Evolutionary conservation across 106 monocot species (phyloP).

Genomic region (Platanthera guangdongensis): DNA sequence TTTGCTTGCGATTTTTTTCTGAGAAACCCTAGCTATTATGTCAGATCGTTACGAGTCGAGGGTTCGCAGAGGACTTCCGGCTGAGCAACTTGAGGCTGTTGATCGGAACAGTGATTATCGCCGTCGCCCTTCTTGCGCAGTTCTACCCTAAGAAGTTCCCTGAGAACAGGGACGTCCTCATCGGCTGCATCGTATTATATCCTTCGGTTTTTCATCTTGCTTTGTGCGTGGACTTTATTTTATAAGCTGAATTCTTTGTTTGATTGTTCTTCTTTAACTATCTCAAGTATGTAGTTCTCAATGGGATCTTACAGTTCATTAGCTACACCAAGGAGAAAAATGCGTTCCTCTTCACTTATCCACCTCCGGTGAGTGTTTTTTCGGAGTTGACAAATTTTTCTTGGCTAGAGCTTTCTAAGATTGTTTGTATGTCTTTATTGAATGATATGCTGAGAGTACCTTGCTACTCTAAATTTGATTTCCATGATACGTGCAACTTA

Average conservation of each 20-base stretch:
- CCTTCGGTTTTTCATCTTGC: slow-evolving; percentile 26
- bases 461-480: not conserved
- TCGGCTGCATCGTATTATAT: slow-evolving; percentile 89
- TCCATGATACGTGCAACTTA: too few species aligned
- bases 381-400: not conserved
- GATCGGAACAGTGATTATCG: slow-evolving; percentile 64
- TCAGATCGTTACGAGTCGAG: slow-evolving; percentile 72
- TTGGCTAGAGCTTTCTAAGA: not conserved
- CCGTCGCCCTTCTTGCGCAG: slow-evolving; percentile 74
- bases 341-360: slow-evolving; percentile 90
- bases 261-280: slow-evolving; percentile 37
- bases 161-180: slow-evolving; percentile 69
- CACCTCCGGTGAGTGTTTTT: slow-evolving; percentile 53
- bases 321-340: slow-evolving; percentile 88
- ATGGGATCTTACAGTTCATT: slow-evolving; percentile 61
- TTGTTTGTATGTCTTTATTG: not conserved
- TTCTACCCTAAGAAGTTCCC: slow-evolving; percentile 97
- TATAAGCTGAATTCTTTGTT: not conserved
- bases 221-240: not conserved
- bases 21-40: not conserved
- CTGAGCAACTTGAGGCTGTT: slow-evolving; percentile 61
- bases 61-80: slow-evolving; percentile 68
- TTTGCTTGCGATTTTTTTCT: slow-evolving; percentile 12
- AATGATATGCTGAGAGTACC: not conserved
- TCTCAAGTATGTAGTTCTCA: slow-evolving; percentile 80